Evolutionary conservation across 805 yeast genomes (phyloP).

Genomic region (Wickerhamiella lipophila): DNA sequence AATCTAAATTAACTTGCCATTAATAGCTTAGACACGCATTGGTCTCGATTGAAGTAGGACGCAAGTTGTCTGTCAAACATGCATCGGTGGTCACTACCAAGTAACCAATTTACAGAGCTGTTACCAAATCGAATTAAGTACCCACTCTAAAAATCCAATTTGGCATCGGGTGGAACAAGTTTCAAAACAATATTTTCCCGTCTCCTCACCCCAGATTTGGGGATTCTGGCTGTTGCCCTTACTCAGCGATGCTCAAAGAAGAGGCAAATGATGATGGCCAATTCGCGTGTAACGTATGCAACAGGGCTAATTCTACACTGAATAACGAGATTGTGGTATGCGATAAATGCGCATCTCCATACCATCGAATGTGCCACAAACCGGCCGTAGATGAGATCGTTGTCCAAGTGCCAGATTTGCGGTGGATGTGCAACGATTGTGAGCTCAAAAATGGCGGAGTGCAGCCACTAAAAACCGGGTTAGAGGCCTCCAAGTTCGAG

Average conservation of each 20-base stretch:
- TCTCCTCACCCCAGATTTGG: too few species aligned
- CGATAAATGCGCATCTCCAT: slow-evolving; percentile 32
- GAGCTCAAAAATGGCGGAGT: slow-evolving; percentile 27
- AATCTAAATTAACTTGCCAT: neutral
- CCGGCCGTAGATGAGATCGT: slow-evolving; percentile 31
- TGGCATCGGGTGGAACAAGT: too few species aligned
- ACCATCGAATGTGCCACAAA: slow-evolving; percentile 32
- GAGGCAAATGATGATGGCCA: slow-evolving; percentile 8
- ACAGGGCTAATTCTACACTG: slow-evolving; percentile 29
- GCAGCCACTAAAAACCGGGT: slow-evolving; percentile 30
- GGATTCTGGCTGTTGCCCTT: too few species aligned
- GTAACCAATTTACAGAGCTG: neutral
- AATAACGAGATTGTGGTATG: slow-evolving; percentile 31
- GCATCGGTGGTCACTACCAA: neutral
- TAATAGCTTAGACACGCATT: slow-evolving; percentile 1
- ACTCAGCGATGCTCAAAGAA: neutral
- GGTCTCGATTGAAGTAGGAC: neutral
- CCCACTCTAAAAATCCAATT: too few species aligned
- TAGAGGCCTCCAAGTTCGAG: slow-evolving; percentile 27
- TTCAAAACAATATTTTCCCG: too few species aligned
- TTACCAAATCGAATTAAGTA: too few species aligned
- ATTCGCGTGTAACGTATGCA: slow-evolving; percentile 29
- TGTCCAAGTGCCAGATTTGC: slow-evolving; percentile 31
- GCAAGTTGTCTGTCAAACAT: neutral
- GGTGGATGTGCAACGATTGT: slow-evolving; percentile 32